Base-by-base conservation (phyloP, 2,329 filamentous ascomycete genomes). In the Passalora sequoiae region DNA sequence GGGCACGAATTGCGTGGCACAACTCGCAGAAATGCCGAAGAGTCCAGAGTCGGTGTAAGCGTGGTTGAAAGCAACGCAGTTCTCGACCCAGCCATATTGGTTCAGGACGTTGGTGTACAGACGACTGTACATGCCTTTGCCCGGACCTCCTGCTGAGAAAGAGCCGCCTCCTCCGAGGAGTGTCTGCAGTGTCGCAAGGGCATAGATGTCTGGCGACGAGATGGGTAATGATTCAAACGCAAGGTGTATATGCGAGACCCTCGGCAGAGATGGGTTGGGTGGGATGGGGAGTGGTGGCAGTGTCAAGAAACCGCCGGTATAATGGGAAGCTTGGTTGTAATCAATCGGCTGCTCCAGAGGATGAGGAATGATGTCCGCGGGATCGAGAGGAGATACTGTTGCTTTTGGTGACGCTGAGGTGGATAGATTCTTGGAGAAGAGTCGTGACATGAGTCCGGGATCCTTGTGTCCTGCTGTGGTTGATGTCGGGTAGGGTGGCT, bases 71-170 rank as follows among this genome's bases (percentile, higher is more conserved):
- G 91, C 85, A 39, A 94, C 77, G 69, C 92, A 97, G 48, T 82
- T 89, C 70, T 98, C 92, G 19, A 98, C 88, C 91, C 91, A 98
- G 56, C 86, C 88, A 69, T 95, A 83, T 69, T 97, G 89, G 72
- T 98, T 98, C 39, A 98, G 78, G 0, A 97, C 91, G 64, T 96
- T 95, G 51, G 89, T 97, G 74, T 96, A 98, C 6, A 98, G 79
- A 9, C 92, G 84, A 27, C 87, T 94, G 74, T 97, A 97, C 92
- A 98, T 98, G 65, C 92, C 92, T 73, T 98, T 98, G 40, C 92
- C 92, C 4, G 92, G 92, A 0, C 92, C 92, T 58, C 92, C 92
- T 41, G 92, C 92, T 12, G 87, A 94, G 72, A 98, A 98, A 43
- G 89, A 96, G 17, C 92, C 92, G 37, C 92, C 92, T 36, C 92